A percentile compares a stretch with the other conserved stretches of the same genome.
Evolutionary conservation across 331 rosid species (phyloP).

Genomic region (Spiraea crenata): DNA sequence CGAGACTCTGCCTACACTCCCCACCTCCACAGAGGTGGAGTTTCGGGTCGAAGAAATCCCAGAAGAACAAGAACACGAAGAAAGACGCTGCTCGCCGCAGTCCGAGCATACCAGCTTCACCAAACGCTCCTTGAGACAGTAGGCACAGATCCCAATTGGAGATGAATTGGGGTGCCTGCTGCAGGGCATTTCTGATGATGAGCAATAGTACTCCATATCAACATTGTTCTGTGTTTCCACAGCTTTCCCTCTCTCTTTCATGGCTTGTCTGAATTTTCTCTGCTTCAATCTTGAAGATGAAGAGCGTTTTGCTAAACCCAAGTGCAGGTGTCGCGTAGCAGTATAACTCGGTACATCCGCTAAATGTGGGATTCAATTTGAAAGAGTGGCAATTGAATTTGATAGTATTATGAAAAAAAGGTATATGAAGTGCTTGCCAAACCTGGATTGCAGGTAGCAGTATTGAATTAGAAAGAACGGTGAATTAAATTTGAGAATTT

Average conservation of each 20-base stretch:
- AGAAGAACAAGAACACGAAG: constrained; percentile 96
- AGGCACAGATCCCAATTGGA: constrained; percentile 76
- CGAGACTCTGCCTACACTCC: constrained; percentile 87
- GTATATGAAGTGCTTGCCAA: no score
- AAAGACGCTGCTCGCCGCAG: constrained; percentile 97
- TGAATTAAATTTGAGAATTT: neutral
- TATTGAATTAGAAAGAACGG: constrained; percentile 10
- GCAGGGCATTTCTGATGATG: constrained; percentile 71
- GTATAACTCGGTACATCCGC: no score
- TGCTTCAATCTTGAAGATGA: constrained; percentile 19
- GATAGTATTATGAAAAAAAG: no score
- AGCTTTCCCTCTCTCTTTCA: constrained; percentile 81
- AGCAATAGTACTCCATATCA: constrained; percentile 67
- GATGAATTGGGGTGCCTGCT: constrained; percentile 81
- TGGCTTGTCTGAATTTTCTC: constrained; percentile 19
- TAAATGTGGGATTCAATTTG: no score
- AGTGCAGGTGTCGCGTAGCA: no score
- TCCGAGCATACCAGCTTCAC: constrained; percentile 86
- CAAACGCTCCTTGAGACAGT: constrained; percentile 82
- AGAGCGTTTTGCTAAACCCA: neutral
- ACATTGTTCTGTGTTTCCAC: constrained; percentile 39
- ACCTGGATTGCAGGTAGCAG: no score
- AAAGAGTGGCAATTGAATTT: no score
- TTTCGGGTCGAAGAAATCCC: constrained; percentile 79
- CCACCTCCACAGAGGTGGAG: constrained; percentile 80